Evolutionary conservation across 2,329 filamentous ascomycete genomes (phyloP), one percentile per base, ranked within the genome.

Genomic region (Tolypocladium paradoxum): DNA sequence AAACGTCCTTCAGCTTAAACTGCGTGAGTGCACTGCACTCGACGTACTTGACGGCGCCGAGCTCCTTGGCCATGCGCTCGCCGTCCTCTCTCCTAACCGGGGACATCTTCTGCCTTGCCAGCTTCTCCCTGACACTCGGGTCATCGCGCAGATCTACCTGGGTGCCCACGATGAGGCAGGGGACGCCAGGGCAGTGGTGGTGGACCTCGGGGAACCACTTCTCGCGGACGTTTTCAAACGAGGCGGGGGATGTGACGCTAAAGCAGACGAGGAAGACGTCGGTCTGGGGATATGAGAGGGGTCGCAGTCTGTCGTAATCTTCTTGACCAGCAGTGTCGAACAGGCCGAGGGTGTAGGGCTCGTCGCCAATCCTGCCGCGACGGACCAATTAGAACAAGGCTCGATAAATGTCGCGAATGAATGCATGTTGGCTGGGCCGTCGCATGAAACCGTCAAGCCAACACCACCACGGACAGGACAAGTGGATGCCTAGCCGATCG

Each of bases 241-340:
- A 96, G 40, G 93, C 91, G 40, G 92, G 93, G 47, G 92, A 96
- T 54, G 91, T 96, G 67, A 99, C 91, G 68, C 90, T 96, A 74
- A 97, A 99, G 78, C 93, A 99, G 64, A 99, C 91, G 55, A 99
- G 86, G 76, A 99, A 97, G 60, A 97, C 93, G 67, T 97, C 93
- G 64, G 93, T 97, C 75, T 97, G 93, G 1, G 93, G 93, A 70
- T 99, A 99, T 58, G 93, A 97, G 56, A 97, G 83, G 48, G 93
- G 93, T 66, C 93, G 88, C 59, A 99, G 84, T 64, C 93, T 87
- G 73, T 99, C 93, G 76, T 97, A 97, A 84, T 99, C 92, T 80
- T 99, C 93, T 77, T 99, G 93, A 72, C 93, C 93, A 57, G 93
- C 93, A 37, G 93, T 99, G 84, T 99, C 93, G 69, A 97, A 99